A percentile compares a stretch with the other conserved stretches of the same genome.
Conservation (phyloP, 2,329 filamentous ascomycete genomes). For the Thielaviopsis punctulata region DNA sequence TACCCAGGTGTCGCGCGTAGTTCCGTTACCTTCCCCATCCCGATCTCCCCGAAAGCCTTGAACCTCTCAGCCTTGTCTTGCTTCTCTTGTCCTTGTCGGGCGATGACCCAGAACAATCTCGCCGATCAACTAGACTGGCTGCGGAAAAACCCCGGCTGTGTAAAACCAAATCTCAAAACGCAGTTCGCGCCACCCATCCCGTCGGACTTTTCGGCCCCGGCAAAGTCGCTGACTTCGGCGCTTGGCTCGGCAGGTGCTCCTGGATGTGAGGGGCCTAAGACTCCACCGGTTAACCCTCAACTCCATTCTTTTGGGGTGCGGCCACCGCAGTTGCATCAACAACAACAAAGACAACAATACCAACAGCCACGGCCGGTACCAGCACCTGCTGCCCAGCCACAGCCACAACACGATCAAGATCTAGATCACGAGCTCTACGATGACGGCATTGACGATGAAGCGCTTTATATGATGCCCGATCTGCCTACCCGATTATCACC, state of each 20-base stretch:
- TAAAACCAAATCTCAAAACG: conserved; percentile 23
- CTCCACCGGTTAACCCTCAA: neutral
- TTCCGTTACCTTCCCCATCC: neutral
- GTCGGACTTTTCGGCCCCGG: conserved; percentile 12
- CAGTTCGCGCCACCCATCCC: conserved; percentile 20
- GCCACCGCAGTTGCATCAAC: neutral
- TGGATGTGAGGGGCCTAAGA: neutral
- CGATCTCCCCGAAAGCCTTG: no score
- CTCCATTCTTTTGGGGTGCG: conserved; percentile 1
- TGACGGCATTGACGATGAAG: conserved; percentile 13
- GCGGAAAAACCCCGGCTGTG: conserved; percentile 28
- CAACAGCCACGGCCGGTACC: neutral
- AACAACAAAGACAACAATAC: neutral
- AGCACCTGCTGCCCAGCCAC: conserved; percentile 15
- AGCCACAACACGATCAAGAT: conserved; percentile 18
- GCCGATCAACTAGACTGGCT: conserved; percentile 40
- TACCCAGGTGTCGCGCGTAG: neutral
- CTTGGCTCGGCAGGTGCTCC: neutral
- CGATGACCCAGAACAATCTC: conserved; percentile 48
- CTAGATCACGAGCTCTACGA: conserved; percentile 16
- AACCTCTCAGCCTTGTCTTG: no score
- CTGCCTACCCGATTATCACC: conserved; percentile 7
- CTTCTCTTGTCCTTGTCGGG: conserved; percentile 13
- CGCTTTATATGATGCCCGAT: conserved; percentile 4
- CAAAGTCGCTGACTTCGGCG: conserved; percentile 6